These are phyloP conservation scores for Aristolochia fimbriata DNA, from an alignment of 164 flowering plant genomes.

Conservation along the genomic window DNA sequence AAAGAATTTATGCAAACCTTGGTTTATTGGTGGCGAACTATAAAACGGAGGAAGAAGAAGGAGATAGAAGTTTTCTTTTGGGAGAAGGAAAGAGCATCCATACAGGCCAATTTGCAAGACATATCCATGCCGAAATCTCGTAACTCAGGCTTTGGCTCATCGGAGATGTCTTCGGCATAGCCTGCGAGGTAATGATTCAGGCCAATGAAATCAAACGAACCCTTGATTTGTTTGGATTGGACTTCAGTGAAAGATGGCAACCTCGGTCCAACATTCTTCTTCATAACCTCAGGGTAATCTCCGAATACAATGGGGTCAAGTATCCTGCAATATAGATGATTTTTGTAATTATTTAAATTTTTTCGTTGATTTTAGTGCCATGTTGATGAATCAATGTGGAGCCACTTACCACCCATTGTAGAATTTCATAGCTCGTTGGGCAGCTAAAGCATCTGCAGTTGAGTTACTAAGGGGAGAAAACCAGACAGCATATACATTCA, in stretches of 20 bases:
- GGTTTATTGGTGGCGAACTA: too few species aligned
- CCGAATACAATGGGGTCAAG: conserved; percentile 45
- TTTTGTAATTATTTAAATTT: too few species aligned
- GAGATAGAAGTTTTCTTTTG: neutral
- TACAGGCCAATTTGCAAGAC: conserved; percentile 11
- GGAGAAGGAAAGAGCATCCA: neutral
- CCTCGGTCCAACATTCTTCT: conserved; percentile 32
- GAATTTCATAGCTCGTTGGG: conserved; percentile 40
- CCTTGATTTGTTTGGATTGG: conserved; percentile 18
- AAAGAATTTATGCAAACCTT: too few species aligned
- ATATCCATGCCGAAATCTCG: conserved; percentile 13
- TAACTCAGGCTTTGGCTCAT: neutral
- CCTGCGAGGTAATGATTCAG: conserved; percentile 19
- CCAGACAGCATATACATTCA: conserved; percentile 21
- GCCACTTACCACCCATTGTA: conserved; percentile 33
- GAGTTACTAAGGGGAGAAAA: conserved; percentile 25
- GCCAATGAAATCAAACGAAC: conserved; percentile 24
- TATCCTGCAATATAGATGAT: conserved; percentile 22
- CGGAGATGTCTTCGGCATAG: conserved; percentile 9
- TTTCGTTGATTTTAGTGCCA: neutral
- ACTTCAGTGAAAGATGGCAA: conserved; percentile 41
- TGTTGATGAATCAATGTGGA: too few species aligned
- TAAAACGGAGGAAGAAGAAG: neutral
- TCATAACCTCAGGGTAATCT: conserved; percentile 55
- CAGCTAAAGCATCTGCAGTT: conserved; percentile 26